Evolutionary conservation across 2,329 filamentous ascomycete species (phyloP).

Genomic region (Leptosphaerulina australis): DNA sequence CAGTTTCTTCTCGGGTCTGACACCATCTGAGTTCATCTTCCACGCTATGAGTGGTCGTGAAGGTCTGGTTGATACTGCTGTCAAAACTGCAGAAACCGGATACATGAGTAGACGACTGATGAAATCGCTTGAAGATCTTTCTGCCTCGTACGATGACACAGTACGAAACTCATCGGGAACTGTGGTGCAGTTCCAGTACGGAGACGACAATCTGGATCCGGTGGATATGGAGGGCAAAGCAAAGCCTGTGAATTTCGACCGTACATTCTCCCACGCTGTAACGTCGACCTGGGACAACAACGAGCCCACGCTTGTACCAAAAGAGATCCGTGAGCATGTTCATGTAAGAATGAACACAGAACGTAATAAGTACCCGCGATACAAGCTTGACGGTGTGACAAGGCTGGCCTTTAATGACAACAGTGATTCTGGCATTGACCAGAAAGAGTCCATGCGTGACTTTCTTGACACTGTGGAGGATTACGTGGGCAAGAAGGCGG

Average conservation of each 20-base stretch:
- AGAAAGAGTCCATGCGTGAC: constrained; percentile 75
- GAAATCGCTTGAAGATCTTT: constrained; percentile 96
- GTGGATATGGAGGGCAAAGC: constrained; percentile 97
- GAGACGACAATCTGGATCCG: constrained; percentile 92
- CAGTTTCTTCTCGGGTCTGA: constrained; percentile 92
- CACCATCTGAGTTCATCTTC: constrained; percentile 93
- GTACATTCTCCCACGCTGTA: constrained; percentile 82
- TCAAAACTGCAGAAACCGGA: constrained; percentile 97
- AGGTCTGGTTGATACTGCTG: constrained; percentile 96
- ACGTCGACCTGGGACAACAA: constrained; percentile 79
- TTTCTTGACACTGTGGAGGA: constrained; percentile 80
- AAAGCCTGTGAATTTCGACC: constrained; percentile 87
- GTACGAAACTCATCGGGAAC: constrained; percentile 87
- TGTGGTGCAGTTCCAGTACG: constrained; percentile 96
- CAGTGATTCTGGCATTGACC: constrained; percentile 63
- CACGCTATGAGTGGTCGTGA: constrained; percentile 98
- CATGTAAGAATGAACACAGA: constrained; percentile 70
- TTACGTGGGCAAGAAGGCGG: constrained; percentile 69
- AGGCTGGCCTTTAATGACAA: constrained; percentile 72
- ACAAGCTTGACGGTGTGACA: constrained; percentile 43
- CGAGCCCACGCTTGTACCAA: constrained; percentile 73
- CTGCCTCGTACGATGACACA: constrained; percentile 90
- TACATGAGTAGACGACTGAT: constrained; percentile 99
- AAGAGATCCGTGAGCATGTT: constrained; percentile 73
- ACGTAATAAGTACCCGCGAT: constrained; percentile 59